phyloP scores from a whole-genome alignment of 2,329 filamentous ascomycete genomes.

The Penicillium palitans region DNA sequence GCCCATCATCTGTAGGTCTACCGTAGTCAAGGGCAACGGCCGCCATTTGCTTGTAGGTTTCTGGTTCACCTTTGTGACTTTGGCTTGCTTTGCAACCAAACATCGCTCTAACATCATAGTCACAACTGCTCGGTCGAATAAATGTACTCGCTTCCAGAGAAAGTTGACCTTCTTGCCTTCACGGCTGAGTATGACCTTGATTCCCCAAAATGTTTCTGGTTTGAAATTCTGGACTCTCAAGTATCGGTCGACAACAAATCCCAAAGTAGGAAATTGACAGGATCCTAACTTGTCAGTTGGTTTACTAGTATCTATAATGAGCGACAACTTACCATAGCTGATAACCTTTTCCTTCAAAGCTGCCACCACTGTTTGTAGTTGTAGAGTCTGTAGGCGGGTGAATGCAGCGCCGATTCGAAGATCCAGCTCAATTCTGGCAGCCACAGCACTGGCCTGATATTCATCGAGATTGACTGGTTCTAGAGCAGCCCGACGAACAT shows the following conservation, averaged over 20 bases:
- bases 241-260: constrained; percentile 96
- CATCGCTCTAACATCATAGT: constrained; percentile 84
- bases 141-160: constrained; percentile 73
- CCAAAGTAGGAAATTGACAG: constrained; percentile 94
- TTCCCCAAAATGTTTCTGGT: constrained; percentile 88
- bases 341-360: constrained; percentile 65
- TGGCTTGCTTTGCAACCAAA: constrained; percentile 71
- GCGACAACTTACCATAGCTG: constrained; percentile 68
- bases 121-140: constrained; percentile 84
- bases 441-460: constrained; percentile 80
- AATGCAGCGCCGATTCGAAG: constrained; percentile 90
- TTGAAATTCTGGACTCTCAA: constrained; percentile 92
- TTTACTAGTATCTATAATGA: background rate
- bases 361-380: constrained; percentile 70
- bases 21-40: constrained; percentile 87
- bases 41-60: constrained; percentile 95
- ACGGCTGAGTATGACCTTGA: constrained; percentile 77
- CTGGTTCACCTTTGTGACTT: constrained; percentile 80
- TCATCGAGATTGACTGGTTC: constrained; percentile 78
- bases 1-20: constrained; percentile 94
- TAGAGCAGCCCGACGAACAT: constrained; percentile 80
- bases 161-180: constrained; percentile 80
- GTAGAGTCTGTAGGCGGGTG: constrained; percentile 81
- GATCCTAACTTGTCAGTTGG: constrained; percentile 57
- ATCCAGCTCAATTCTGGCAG: constrained; percentile 87